Evolutionary conservation across 2,329 filamentous ascomycete species (phyloP), one percentile per base, ranked within the genome.

Genomic region (Monosporascus sp.): DNA sequence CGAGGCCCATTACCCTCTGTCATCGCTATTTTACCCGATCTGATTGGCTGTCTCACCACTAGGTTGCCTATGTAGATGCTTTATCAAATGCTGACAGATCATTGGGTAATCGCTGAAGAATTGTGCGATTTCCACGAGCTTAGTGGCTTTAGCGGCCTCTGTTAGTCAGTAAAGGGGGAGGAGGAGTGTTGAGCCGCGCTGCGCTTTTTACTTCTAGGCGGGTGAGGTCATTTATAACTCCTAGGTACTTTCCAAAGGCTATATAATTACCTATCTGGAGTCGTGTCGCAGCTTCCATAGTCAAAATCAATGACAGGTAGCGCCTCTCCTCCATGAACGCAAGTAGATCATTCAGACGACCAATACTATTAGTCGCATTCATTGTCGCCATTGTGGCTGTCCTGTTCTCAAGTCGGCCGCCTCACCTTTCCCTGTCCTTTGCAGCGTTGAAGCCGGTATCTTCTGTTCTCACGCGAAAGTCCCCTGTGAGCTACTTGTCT

Each of bases 91-190:
- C 64, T 67, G 60, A 66, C 65, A 60, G 43, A 67, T 66, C 40
- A 49, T 67, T 67, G 51, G 31, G 58, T 66, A 66, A 67, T 66
- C 54, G 54, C 57, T 54, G 60, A 59, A 55, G 48, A 61, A 60
- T 55, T 20, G 8, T 46, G 22, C 14, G 7, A 11, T 2, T 14
- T 7, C 17, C 17, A 31, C 43, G 31, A 14, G 14, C 14, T 35
- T 35, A 35, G 31, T 14, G 31, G 31, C 9, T 35, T 35, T 35
- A 14, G 31, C 31, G 31, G 31, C 31, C 4, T 14, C 9, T 35
- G 31, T 35, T 35, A 35, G 31, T 14, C 1, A 31, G 9, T 31
- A 35, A 35, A 14, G 4, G 31, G 9, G 31, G 31, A 35, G 31
- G 3, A 35, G 31, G 31, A 35, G 31, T 5, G 31, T 14, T 35